Evolutionary conservation across 108 stramenopile genomes (phyloP), one percentile per base, ranked within the genome.

Genomic region (Aurantiochytrium sp.): DNA sequence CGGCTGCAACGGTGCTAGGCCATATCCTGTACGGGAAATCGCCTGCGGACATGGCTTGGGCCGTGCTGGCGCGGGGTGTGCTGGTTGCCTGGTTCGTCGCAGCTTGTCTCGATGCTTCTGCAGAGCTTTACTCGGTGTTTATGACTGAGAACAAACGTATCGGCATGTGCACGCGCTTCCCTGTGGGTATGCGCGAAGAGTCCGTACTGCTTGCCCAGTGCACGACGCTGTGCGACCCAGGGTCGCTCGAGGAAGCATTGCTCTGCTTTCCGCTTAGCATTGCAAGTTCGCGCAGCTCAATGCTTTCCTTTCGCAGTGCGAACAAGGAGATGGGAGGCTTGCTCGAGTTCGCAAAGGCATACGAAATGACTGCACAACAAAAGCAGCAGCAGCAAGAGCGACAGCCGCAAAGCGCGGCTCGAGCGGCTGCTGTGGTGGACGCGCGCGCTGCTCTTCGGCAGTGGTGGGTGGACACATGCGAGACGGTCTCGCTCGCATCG

Each of bases 381-480:
- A 83, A 83, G 35, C 35, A 35, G 35, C 35, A 35, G 35, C 35
- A 35, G 2, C 35, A 35, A 35, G 35, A 35, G 1, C 35, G 35
- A 35, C 35, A 35, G 35, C 35, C 35, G 35, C 35, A 35, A 35
- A 35, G 35, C 64, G 12, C 76, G 28, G 23, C 18, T 53, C 25
- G 45, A 6, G 49, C 45, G 18, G 49, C n/a, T 6, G 10, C 49
- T 18, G 12, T 23, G 49, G 49, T 6, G 44, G 76, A 83, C 51
- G 76, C 76, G 19, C n/a, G 51, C 76, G n/a, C 45, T 53, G 49
- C 19, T 43, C 76, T 83, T 1, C 49, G 49, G 19, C 45, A 53
- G 16, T 83, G 76, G 76, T 83, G 76, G 76, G 51, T 83, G 19
- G 49, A 83, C 49, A 83, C 76, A 1, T 83, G 76, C 51, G 76